Percentiles rank a stretch among this genome's conserved stretches.
These are phyloP conservation scores for Aureobasidium mangrovei DNA, from an alignment of 2,329 filamentous ascomycete genomes.

Conservation along the genomic window DNA sequence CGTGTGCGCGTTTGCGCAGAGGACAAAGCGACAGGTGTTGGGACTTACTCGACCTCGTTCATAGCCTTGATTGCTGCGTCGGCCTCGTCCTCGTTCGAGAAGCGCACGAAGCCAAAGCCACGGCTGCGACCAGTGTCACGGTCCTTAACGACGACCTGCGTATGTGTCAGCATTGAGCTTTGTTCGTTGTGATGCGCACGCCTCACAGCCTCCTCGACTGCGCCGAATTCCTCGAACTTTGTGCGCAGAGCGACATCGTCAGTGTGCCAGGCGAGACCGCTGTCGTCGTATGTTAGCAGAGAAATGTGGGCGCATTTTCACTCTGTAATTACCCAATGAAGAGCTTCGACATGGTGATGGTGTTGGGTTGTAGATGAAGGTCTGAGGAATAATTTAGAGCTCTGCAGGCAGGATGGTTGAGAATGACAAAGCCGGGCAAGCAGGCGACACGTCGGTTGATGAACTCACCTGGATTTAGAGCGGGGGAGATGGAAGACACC, in stretches of 20 bases:
- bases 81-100: conserved; percentile 65
- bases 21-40: conserved; percentile 10
- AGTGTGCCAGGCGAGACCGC: conserved; percentile 97
- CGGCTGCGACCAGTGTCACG: conserved; percentile 93
- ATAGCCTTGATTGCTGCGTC: conserved; percentile 67
- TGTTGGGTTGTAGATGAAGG: conserved; percentile 4
- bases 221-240: conserved; percentile 88
- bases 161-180: background rate
- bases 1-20: background rate
- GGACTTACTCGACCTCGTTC: conserved; percentile 80
- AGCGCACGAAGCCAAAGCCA: conserved; percentile 95
- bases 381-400: conserved; percentile 3
- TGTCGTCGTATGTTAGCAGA: conserved; percentile 30
- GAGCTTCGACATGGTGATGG: conserved; percentile 69
- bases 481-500: background rate
- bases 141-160: conserved; percentile 91
- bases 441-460: conserved; percentile 11
- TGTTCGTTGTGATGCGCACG: background rate
- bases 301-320: background rate
- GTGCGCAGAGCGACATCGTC: conserved; percentile 76
- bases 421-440: conserved; percentile 8
- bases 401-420: conserved; percentile 8
- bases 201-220: conserved; percentile 88
- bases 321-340: conserved; percentile 70
- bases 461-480: conserved; percentile 4